Percentiles rank a stretch among this genome's conserved stretches.
phyloP scores from a whole-genome alignment of 164 flowering plant species.

The Vitis vinifera region ASM3070453v1 NC_081816.1:18811501-18812000 shows the following conservation, averaged over 20 bases:
- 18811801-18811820: background rate
- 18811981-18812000: conserved; percentile 22
- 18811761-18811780: background rate
- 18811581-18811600: background rate
- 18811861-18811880: background rate
- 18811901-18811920: conserved; percentile 30
- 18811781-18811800: background rate
- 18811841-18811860: background rate
- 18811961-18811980: conserved; percentile 33
- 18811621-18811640: conserved; percentile 51
- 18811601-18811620: conserved; percentile 60
- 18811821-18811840: background rate
- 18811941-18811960: conserved; percentile 29
- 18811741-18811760: conserved; percentile 15
- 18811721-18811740: conserved; percentile 47
- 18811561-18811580: background rate
- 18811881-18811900: conserved; percentile 35
- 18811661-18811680: conserved; percentile 53
- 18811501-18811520: background rate
- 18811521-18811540: background rate
- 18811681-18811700: conserved; percentile 50
- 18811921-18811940: conserved; percentile 55
- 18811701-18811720: conserved; percentile 46
- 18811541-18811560: background rate
- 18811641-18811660: conserved; percentile 62